Percentiles rank a stretch among this genome's conserved stretches.
Evolutionary conservation across 305 asterid species (phyloP).

Genomic region (Coffea humblotiana): DNA sequence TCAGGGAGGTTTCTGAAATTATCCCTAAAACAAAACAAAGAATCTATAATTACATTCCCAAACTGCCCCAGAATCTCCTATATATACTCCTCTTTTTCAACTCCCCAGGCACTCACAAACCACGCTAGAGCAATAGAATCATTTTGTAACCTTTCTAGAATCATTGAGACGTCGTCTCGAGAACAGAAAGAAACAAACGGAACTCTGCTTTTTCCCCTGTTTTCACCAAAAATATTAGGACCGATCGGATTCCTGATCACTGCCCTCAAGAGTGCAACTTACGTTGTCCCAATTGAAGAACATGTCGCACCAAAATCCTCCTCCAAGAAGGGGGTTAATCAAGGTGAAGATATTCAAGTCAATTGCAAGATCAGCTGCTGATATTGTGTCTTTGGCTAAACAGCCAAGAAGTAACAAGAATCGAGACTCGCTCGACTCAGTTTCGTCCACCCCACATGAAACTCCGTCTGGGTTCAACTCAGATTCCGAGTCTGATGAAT

Average conservation of each 20-base stretch:
- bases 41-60: neutral
- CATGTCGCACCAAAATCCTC: neutral
- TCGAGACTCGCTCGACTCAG: conserved; percentile 2
- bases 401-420: neutral
- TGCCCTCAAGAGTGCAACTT: neutral
- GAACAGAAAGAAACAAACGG: neutral
- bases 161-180: neutral
- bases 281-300: neutral
- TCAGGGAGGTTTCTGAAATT: too few species aligned
- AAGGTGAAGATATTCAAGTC: conserved; percentile 4
- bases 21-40: neutral
- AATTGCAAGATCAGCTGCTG: conserved; percentile 13
- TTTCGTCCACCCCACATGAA: conserved; percentile 4
- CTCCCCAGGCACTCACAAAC: too few species aligned
- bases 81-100: neutral
- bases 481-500: conserved; percentile 11
- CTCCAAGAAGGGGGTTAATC: conserved; percentile 17
- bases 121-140: too few species aligned
- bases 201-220: neutral
- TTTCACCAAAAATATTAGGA: neutral
- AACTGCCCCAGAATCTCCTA: neutral
- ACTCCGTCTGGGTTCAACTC: conserved; percentile 18
- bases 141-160: neutral
- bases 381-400: neutral
- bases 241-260: neutral